Evolutionary conservation across 179 eudicot species (phyloP).

Genomic region (Spergularia azorica): DNA sequence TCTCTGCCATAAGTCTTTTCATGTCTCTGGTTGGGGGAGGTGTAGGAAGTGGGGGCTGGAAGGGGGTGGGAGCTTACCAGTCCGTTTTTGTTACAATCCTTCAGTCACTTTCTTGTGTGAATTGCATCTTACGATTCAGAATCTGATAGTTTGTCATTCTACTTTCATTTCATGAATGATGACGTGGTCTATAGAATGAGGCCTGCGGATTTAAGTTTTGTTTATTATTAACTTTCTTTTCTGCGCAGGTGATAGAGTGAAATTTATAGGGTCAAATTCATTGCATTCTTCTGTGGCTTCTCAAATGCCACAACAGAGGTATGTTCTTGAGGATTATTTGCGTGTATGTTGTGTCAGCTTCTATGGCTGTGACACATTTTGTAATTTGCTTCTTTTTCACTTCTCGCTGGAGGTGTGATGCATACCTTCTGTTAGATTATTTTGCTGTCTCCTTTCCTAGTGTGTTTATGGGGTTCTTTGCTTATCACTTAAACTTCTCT

Average conservation of each 20-base stretch:
- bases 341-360: background rate
- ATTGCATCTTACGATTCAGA: background rate
- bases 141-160: background rate
- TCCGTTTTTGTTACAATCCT: background rate
- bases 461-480: no score
- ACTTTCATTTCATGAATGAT: background rate
- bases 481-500: no score
- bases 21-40: no score
- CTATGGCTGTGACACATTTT: background rate
- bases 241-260: conserved; percentile 86
- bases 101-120: background rate
- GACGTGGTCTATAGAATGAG: background rate
- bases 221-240: background rate
- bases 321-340: conserved; percentile 9
- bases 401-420: background rate
- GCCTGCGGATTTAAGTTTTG: background rate
- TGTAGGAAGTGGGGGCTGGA: no score
- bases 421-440: background rate
- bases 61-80: no score
- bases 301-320: conserved; percentile 52
- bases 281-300: conserved; percentile 41
- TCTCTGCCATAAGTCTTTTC: no score
- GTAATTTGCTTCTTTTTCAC: background rate
- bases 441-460: no score
- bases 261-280: conserved; percentile 54